Evolutionary conservation across 1,284 basidiomycete species (phyloP).

Genomic region (Cryptococcus floricola): DNA sequence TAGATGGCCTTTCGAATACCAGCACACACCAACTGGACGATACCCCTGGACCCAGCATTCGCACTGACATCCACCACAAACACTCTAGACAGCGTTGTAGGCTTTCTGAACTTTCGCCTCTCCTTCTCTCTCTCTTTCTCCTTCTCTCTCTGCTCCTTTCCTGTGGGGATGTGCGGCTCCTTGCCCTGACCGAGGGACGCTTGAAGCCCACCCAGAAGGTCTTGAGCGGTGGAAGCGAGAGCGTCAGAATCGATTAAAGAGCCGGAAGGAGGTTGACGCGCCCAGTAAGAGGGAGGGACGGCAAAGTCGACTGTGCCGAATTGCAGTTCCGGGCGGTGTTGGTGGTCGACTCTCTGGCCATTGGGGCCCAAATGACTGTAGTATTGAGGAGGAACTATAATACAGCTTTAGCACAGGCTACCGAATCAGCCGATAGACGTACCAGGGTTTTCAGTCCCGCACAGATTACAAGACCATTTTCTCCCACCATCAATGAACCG

Average conservation of each 20-base stretch:
- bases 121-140: conserved; percentile 30
- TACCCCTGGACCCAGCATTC: conserved; percentile 67
- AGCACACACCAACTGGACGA: conserved; percentile 67
- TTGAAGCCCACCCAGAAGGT: conserved; percentile 44
- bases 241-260: conserved; percentile 52
- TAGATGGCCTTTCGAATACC: conserved; percentile 67
- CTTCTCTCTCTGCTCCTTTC: conserved; percentile 22
- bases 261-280: conserved; percentile 54
- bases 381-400: conserved; percentile 70
- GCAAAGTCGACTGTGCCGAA: conserved; percentile 89
- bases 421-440: conserved; percentile 20
- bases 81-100: conserved; percentile 70
- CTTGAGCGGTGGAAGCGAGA: conserved; percentile 39
- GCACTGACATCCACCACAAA: conserved; percentile 85
- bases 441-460: conserved; percentile 78
- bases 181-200: conserved; percentile 34
- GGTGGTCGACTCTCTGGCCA: conserved; percentile 75
- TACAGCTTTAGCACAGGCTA: background rate
- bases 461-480: conserved; percentile 91
- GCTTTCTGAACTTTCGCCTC: conserved; percentile 53
- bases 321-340: conserved; percentile 78
- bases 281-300: conserved; percentile 85
- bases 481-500: conserved; percentile 79
- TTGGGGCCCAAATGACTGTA: conserved; percentile 81
- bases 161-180: conserved; percentile 12